Conservation (phyloP, 2,329 filamentous ascomycete genomes). For the Ceratocystis albifundus region DNA sequence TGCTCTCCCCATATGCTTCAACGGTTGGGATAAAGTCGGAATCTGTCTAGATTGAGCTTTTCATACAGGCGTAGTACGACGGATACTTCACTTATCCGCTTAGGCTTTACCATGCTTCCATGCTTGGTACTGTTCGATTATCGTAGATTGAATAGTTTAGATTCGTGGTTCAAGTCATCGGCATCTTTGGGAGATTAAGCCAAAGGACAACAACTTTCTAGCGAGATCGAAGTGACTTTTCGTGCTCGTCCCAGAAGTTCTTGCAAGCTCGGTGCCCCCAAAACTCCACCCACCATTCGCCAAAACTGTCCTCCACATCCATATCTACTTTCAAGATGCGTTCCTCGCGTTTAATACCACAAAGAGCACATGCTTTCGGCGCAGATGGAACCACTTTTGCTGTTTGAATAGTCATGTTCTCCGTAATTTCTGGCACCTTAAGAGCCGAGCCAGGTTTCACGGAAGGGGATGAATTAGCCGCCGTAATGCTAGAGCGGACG, state of each 20-base stretch:
- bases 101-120: too few relatives aligned
- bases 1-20: too few relatives aligned
- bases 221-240: slow-evolving; percentile 55
- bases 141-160: too few relatives aligned
- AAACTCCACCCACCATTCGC: slow-evolving; percentile 91
- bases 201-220: slow-evolving; percentile 32
- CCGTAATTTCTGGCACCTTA: slow-evolving; percentile 57
- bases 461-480: slow-evolving; percentile 49
- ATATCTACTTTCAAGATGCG: slow-evolving; percentile 63
- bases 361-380: slow-evolving; percentile 66
- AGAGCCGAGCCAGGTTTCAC: slow-evolving; percentile 32
- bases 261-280: slow-evolving; percentile 71
- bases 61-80: too few relatives aligned
- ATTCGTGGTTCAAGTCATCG: background rate
- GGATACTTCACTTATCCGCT: too few relatives aligned
- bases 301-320: slow-evolving; percentile 77
- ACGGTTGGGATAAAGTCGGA: too few relatives aligned
- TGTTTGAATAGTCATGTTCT: slow-evolving; percentile 55
- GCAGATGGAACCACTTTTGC: slow-evolving; percentile 65
- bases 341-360: slow-evolving; percentile 80
- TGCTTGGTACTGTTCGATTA: too few relatives aligned
- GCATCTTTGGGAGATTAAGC: background rate
- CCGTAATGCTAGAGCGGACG: slow-evolving; percentile 59
- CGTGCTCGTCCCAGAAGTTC: slow-evolving; percentile 76
- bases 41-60: too few relatives aligned